Conservation (phyloP, 805 yeast species). For the Priceomyces haplophilus region DNA sequence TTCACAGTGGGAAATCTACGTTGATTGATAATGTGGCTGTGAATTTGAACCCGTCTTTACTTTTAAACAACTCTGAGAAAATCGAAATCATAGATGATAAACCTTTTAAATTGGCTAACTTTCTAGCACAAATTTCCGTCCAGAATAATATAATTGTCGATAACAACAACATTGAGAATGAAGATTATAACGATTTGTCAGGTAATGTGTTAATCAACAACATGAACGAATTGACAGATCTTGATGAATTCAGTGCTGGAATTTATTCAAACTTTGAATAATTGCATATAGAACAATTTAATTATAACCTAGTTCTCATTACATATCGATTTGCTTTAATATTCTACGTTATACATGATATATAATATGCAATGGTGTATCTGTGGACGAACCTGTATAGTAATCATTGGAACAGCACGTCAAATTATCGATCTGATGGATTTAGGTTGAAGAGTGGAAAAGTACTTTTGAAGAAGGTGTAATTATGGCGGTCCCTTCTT, state of each 20-base stretch:
- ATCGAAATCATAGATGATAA: slow-evolving; percentile 19
- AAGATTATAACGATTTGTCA: slow-evolving; percentile 17
- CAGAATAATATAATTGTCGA: slow-evolving; percentile 56
- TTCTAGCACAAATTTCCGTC: slow-evolving; percentile 64
- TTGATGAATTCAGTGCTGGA: slow-evolving; percentile 86
- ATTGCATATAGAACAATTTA: neutral
- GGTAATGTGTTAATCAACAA: slow-evolving; percentile 39
- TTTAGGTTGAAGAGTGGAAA: too few relatives aligned
- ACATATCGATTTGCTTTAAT: too few relatives aligned
- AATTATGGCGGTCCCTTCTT: too few relatives aligned
- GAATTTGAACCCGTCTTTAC: slow-evolving; percentile 19
- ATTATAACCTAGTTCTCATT: too few relatives aligned
- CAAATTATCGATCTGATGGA: too few relatives aligned
- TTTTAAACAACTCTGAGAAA: slow-evolving; percentile 9
- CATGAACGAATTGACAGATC: slow-evolving; percentile 47
- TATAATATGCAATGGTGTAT: too few relatives aligned
- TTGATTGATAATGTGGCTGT: slow-evolving; percentile 31
- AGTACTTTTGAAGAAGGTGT: too few relatives aligned
- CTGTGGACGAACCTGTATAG: too few relatives aligned
- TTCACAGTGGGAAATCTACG: slow-evolving; percentile 32
- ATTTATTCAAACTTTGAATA: slow-evolving; percentile 76
- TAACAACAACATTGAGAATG: slow-evolving; percentile 32
- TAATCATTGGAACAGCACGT: too few relatives aligned
- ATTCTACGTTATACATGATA: too few relatives aligned
- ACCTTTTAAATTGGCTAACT: slow-evolving; percentile 57